Evolutionary conservation across 1,284 basidiomycete species (phyloP).

Genomic region (Ceratobasidium sp.): DNA sequence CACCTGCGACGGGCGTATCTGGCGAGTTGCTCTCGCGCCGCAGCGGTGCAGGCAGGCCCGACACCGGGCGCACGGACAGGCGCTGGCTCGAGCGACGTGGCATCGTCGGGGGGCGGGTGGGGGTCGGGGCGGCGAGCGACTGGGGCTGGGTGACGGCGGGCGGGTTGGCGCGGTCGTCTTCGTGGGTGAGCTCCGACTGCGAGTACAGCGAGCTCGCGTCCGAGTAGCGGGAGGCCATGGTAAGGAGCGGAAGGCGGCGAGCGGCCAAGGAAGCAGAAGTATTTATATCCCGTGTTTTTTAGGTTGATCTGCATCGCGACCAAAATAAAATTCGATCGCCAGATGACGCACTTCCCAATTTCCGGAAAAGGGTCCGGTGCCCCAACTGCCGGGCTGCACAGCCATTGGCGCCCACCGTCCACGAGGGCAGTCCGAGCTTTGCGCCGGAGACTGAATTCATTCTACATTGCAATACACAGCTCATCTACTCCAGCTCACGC

Average conservation of each 20-base stretch:
- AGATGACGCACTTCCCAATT: background rate
- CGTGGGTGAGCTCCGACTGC: conserved; percentile 36
- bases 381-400: background rate
- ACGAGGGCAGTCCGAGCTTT: no score
- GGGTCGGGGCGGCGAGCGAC: background rate
- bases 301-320: background rate
- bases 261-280: background rate
- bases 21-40: conserved; percentile 5
- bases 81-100: conserved; percentile 27
- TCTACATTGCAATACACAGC: no score
- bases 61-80: background rate
- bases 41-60: background rate
- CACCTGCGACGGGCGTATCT: conserved; percentile 3
- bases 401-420: no score
- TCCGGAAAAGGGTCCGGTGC: background rate
- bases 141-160: background rate
- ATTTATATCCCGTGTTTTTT: conserved; percentile 2
- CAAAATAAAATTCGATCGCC: conserved; percentile 15
- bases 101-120: background rate
- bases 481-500: no score
- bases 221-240: conserved; percentile 13
- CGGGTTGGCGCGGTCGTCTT: background rate
- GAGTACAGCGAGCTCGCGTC: conserved; percentile 36
- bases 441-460: no score
- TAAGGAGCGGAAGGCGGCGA: background rate